These are phyloP conservation scores for Uronychia setigera DNA, from an alignment of 73 alveolate genomes.

Conservation along the genomic window DNA sequence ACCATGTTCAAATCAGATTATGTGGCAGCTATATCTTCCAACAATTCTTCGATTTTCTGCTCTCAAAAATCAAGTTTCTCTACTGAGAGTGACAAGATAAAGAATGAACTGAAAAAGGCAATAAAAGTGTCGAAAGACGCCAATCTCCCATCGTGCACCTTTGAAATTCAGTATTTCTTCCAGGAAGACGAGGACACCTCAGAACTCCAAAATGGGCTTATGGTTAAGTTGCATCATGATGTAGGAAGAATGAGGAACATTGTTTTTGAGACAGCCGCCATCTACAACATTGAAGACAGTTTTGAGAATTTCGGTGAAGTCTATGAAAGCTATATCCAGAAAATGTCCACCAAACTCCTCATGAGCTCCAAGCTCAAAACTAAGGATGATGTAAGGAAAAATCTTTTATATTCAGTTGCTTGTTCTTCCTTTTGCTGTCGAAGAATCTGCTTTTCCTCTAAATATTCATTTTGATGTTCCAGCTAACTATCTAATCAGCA, in stretches of 20 bases:
- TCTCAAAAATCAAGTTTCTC: neutral
- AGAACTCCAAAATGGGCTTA: neutral
- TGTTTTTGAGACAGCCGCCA: neutral
- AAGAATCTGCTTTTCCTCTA: neutral
- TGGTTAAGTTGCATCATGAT: neutral
- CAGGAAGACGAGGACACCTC: neutral
- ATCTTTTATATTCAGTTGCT: neutral
- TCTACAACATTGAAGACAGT: neutral
- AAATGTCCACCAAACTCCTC: neutral
- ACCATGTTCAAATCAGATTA: neutral
- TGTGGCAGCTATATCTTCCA: neutral
- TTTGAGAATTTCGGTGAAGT: neutral
- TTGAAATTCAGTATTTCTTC: neutral
- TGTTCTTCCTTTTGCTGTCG: neutral
- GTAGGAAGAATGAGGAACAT: neutral
- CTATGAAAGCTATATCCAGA: neutral
- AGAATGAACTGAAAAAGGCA: neutral
- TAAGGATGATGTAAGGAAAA: neutral
- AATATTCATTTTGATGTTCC: slow-evolving; percentile 6
- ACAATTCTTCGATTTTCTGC: neutral
- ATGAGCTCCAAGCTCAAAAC: neutral
- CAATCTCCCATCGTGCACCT: neutral
- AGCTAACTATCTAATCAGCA: neutral
- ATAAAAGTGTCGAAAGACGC: neutral
- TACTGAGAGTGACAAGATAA: neutral